phyloP scores from a whole-genome alignment of 2,329 filamentous ascomycete genomes.

The Colletotrichum aenigma region DNA sequence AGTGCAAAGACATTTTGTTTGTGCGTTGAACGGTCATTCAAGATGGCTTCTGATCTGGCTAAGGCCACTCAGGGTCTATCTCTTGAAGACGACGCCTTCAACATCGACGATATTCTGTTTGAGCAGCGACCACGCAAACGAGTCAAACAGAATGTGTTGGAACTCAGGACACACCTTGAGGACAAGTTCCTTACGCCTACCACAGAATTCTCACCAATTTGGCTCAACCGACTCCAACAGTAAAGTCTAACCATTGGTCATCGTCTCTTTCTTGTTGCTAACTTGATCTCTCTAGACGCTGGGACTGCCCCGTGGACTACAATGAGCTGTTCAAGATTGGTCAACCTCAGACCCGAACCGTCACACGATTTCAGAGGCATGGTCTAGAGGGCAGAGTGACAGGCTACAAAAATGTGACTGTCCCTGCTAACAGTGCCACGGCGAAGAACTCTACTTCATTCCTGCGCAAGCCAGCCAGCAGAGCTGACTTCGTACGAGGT shows the following conservation, averaged over 20 bases:
- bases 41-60: conserved; percentile 18
- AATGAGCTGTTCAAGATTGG: conserved; percentile 86
- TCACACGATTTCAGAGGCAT: conserved; percentile 89
- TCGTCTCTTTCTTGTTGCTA: background rate
- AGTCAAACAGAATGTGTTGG: conserved; percentile 58
- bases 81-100: background rate
- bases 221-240: conserved; percentile 90
- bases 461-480: conserved; percentile 80
- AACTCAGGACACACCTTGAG: conserved; percentile 75
- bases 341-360: conserved; percentile 91
- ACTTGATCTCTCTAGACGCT: conserved; percentile 48
- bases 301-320: conserved; percentile 83
- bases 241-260: conserved; percentile 31
- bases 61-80: conserved; percentile 14
- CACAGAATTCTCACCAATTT: conserved; percentile 77
- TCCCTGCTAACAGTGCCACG: conserved; percentile 86
- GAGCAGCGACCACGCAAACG: conserved; percentile 45
- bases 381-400: conserved; percentile 92
- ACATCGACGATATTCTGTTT: conserved; percentile 65
- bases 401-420: conserved; percentile 91
- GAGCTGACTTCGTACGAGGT: conserved; percentile 90
- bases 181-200: conserved; percentile 80
- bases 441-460: conserved; percentile 96
- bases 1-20: background rate
- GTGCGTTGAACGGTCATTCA: background rate